These are phyloP conservation scores for Knoxia roxburghii DNA, from an alignment of 257 asterid species.

Conservation along the genomic window DNA sequence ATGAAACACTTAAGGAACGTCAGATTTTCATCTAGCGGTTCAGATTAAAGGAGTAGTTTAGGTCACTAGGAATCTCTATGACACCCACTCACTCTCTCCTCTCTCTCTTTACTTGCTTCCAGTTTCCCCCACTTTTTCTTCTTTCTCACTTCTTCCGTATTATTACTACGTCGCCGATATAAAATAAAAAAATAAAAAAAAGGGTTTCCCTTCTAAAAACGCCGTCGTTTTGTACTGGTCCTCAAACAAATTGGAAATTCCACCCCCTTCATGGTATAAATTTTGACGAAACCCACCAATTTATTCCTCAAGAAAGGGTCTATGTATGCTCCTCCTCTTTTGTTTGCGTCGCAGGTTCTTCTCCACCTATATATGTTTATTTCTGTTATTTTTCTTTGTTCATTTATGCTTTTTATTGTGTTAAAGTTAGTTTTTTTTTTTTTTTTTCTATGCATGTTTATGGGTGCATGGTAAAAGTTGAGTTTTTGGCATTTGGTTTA, in stretches of 20 bases:
- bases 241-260: not conserved
- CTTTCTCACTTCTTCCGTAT: constrained; percentile 1
- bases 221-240: constrained; percentile 11
- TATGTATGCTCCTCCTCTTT: not conserved
- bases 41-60: not conserved
- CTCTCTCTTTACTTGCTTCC: no score
- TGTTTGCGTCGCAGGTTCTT: constrained; percentile 11
- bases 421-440: not conserved
- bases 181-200: no score
- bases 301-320: not conserved
- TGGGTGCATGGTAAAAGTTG: not conserved
- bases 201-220: not conserved
- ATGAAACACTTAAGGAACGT: not conserved
- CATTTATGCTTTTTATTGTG: not conserved
- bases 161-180: constrained; percentile 5
- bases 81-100: constrained; percentile 22
- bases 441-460: not conserved
- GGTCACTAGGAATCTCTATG: constrained; percentile 20
- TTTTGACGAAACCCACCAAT: not conserved
- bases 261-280: not conserved
- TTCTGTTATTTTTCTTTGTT: not conserved
- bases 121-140: not conserved
- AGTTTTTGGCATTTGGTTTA: not conserved
- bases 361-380: not conserved
- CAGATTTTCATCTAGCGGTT: constrained; percentile 8